Percentiles rank a stretch among this genome's conserved stretches.
These are phyloP conservation scores for Plectosphaerella plurivora DNA, from an alignment of 2,329 filamentous ascomycete species.

Conservation along the genomic window DNA sequence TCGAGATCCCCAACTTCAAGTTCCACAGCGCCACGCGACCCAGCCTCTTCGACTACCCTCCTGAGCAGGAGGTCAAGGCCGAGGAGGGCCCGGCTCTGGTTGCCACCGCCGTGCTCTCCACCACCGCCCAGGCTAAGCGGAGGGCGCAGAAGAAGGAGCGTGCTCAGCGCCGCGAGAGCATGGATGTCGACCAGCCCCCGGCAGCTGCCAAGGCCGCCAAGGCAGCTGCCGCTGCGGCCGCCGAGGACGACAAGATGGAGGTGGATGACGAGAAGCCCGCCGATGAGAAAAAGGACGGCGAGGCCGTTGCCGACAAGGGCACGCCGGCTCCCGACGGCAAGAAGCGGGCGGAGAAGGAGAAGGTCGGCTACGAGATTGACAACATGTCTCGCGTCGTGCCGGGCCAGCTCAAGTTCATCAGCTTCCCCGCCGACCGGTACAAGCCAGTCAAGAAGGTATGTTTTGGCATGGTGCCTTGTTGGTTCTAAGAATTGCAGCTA, in stretches of 20 bases:
- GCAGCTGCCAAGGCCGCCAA: constrained; percentile 60
- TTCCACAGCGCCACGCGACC: constrained; percentile 93
- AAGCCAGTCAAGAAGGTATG: constrained; percentile 83
- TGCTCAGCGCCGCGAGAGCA: constrained; percentile 83
- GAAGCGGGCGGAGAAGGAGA: constrained; percentile 94
- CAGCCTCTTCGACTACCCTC: constrained; percentile 96
- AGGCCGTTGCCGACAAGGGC: constrained; percentile 31
- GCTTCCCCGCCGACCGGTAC: constrained; percentile 84
- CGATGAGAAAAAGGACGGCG: constrained; percentile 56
- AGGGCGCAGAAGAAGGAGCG: constrained; percentile 92
- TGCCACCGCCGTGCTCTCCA: constrained; percentile 92
- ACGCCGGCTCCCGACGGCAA: constrained; percentile 50
- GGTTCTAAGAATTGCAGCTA: background rate
- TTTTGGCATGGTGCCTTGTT: constrained; percentile 7
- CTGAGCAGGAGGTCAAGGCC: constrained; percentile 90
- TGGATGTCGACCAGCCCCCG: constrained; percentile 84
- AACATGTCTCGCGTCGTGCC: constrained; percentile 97
- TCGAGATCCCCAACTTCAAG: constrained; percentile 91
- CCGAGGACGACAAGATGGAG: constrained; percentile 82
- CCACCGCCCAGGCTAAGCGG: constrained; percentile 93
- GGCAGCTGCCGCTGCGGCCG: constrained; percentile 19
- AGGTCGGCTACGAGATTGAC: constrained; percentile 90
- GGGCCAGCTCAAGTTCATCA: constrained; percentile 91
- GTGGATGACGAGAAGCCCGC: constrained; percentile 62
- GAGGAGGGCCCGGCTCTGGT: constrained; percentile 93